phyloP scores from a whole-genome alignment of 441 rosid genomes.

The Kokia cookei region DNA sequence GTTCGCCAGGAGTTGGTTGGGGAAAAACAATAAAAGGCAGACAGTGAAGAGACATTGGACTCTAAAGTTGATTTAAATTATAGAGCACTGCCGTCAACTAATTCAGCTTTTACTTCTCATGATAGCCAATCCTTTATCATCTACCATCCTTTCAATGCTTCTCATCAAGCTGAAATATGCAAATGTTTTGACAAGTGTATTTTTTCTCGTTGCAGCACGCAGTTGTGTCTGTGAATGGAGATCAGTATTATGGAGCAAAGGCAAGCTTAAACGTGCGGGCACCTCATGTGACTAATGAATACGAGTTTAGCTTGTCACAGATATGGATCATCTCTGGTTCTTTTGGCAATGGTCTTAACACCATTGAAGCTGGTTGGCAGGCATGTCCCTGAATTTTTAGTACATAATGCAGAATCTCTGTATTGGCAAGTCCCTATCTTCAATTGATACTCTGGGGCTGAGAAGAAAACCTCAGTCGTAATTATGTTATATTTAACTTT shows the following conservation, averaged over 20 bases:
- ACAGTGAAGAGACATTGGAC: neutral
- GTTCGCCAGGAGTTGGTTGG: neutral
- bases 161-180: neutral
- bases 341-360: conserved; percentile 57
- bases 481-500: neutral
- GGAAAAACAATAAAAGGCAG: neutral
- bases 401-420: neutral
- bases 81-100: neutral
- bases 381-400: conserved; percentile 17
- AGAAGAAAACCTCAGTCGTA: neutral
- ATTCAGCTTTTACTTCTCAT: neutral
- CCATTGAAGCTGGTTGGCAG: conserved; percentile 84
- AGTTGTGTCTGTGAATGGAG: conserved; percentile 56
- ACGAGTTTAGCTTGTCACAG: conserved; percentile 64
- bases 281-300: conserved; percentile 49
- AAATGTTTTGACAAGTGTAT: neutral
- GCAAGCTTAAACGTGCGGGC: conserved; percentile 65
- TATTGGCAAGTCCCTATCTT: neutral
- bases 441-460: neutral
- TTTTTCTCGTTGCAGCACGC: conserved; percentile 42
- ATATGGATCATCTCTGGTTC: conserved; percentile 71
- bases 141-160: neutral
- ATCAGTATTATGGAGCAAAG: conserved; percentile 61
- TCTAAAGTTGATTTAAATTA: neutral
- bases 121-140: neutral